Evolutionary conservation across 805 yeast genomes (phyloP).

Genomic region (Candida mattraensis): DNA sequence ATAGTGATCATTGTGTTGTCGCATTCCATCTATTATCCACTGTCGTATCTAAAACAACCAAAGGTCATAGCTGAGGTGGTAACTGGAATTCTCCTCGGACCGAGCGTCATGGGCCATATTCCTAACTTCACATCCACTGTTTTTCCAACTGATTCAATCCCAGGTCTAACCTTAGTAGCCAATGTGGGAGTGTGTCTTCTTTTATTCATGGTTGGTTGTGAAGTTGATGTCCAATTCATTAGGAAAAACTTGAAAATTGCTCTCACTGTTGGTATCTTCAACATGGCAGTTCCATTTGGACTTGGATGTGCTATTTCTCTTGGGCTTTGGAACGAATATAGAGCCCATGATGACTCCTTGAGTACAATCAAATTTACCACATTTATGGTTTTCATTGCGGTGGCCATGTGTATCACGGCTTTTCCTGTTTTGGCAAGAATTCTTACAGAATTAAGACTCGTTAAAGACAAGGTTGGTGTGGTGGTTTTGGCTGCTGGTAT

Average conservation of each 20-base stretch:
- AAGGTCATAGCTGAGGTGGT: slow-evolving; percentile 80
- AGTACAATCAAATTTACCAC: slow-evolving; percentile 60
- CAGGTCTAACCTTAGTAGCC: slow-evolving; percentile 66
- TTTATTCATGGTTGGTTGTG: slow-evolving; percentile 75
- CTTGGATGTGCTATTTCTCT: slow-evolving; percentile 70
- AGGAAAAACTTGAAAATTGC: slow-evolving; percentile 62
- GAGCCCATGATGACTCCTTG: slow-evolving; percentile 33
- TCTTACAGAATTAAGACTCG: slow-evolving; percentile 66
- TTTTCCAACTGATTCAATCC: slow-evolving; percentile 62
- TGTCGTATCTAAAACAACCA: slow-evolving; percentile 67
- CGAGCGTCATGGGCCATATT: slow-evolving; percentile 69
- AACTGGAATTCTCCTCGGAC: slow-evolving; percentile 74
- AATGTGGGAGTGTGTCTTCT: slow-evolving; percentile 74
- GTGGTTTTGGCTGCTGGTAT: slow-evolving; percentile 83
- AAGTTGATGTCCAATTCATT: slow-evolving; percentile 69
- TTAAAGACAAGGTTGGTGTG: slow-evolving; percentile 70
- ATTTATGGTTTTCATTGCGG: slow-evolving; percentile 77
- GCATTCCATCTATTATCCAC: slow-evolving; percentile 58
- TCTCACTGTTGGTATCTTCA: slow-evolving; percentile 63
- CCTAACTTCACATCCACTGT: slow-evolving; percentile 65
- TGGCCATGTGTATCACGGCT: slow-evolving; percentile 82
- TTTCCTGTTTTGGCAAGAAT: slow-evolving; percentile 83
- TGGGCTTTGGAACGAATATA: slow-evolving; percentile 62
- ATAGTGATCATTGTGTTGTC: slow-evolving; percentile 59
- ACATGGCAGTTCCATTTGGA: slow-evolving; percentile 79